phyloP scores from a whole-genome alignment of 257 asterid species.

The Ophiorrhiza pumila region DNA sequence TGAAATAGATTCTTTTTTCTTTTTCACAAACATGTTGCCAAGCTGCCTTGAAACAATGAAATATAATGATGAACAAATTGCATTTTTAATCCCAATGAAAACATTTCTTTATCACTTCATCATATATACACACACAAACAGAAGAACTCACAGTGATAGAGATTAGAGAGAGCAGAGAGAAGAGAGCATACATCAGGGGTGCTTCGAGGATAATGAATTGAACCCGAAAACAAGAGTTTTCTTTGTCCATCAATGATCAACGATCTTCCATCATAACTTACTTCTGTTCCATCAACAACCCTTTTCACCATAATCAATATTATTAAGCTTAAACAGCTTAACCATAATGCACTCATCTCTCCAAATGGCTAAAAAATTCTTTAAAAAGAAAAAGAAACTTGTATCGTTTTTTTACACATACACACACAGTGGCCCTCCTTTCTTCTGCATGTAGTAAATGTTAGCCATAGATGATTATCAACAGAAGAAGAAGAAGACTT shows the following conservation, averaged over 20 bases:
- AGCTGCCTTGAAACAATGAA: neutral
- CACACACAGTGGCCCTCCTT: neutral
- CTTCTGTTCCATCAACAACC: slow-evolving; percentile 37
- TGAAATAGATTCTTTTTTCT: too few species aligned
- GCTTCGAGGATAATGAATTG: slow-evolving; percentile 87
- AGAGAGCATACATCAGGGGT: slow-evolving; percentile 65
- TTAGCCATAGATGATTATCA: too few species aligned
- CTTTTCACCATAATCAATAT: slow-evolving; percentile 1
- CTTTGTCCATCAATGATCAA: slow-evolving; percentile 60
- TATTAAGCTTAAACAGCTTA: neutral
- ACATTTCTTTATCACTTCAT: neutral
- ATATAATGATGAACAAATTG: neutral
- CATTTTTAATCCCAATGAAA: too few species aligned
- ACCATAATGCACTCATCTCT: neutral
- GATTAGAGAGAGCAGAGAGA: slow-evolving; percentile 7
- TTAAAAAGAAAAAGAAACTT: neutral
- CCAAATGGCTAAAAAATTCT: neutral
- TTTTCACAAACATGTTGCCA: too few species aligned
- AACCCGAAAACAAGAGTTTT: slow-evolving; percentile 77
- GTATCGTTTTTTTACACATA: neutral
- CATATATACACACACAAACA: neutral
- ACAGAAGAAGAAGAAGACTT: too few species aligned
- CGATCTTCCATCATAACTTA: slow-evolving; percentile 66
- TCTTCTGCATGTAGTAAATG: too few species aligned
- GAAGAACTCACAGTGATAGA: neutral